A percentile compares a stretch with the other conserved stretches of the same genome.
Conservation (phyloP, 352 stramenopile species). For the Halophytophthora polymorphica region DNA sequence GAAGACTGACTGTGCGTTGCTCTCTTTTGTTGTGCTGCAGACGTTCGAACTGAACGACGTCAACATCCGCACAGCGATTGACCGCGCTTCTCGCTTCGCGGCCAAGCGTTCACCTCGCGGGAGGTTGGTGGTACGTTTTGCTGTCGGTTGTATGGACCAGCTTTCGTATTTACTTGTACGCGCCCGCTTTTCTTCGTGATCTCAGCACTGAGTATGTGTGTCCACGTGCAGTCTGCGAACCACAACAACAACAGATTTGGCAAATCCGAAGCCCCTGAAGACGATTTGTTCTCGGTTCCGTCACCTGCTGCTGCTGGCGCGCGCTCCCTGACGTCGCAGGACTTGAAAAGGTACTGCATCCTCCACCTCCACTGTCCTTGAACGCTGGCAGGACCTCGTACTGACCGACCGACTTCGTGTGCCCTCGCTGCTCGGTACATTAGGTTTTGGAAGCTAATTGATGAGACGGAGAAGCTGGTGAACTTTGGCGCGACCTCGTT, state of each 20-base stretch:
- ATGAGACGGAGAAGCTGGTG: constrained; percentile 57
- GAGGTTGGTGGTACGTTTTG: constrained; percentile 32
- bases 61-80: constrained; percentile 63
- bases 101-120: constrained; percentile 20
- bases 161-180: no score
- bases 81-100: constrained; percentile 41
- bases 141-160: no score
- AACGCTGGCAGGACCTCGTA: background rate
- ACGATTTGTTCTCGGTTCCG: constrained; percentile 50
- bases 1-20: constrained; percentile 2
- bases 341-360: constrained; percentile 47
- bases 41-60: constrained; percentile 47
- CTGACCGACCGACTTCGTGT: background rate
- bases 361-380: background rate
- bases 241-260: constrained; percentile 12
- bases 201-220: constrained; percentile 1
- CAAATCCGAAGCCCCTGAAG: constrained; percentile 66
- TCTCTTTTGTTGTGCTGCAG: constrained; percentile 19
- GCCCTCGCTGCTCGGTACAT: background rate
- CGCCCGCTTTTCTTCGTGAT: background rate
- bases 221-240: constrained; percentile 13
- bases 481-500: constrained; percentile 64
- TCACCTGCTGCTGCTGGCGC: constrained; percentile 32
- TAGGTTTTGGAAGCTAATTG: constrained; percentile 70
- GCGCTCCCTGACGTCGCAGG: constrained; percentile 29